These are phyloP conservation scores for Kluyveromyces dobzhanskii DNA, from an alignment of 805 yeast genomes.

Conservation along the genomic window DNA sequence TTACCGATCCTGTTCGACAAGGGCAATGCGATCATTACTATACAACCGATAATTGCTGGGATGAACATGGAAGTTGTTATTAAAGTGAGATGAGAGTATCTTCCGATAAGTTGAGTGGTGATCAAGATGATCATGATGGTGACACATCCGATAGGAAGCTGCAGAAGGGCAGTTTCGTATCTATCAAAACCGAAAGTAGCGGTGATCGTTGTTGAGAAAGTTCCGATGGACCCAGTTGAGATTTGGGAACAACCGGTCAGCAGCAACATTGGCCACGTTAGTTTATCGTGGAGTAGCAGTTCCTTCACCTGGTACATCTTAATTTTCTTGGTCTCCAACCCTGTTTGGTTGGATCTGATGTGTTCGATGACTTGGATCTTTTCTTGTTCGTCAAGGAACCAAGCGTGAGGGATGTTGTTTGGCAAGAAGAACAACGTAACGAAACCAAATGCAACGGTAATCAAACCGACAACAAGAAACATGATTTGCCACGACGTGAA, in stretches of 20 bases:
- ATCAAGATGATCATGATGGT: constrained; percentile 35
- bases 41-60: constrained; percentile 43
- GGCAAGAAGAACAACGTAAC: constrained; percentile 39
- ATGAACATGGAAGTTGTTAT: constrained; percentile 33
- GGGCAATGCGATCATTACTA: constrained; percentile 34
- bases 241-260: constrained; percentile 40
- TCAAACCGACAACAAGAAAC: constrained; percentile 46
- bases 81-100: constrained; percentile 30
- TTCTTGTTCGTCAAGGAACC: constrained; percentile 35
- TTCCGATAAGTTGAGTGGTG: constrained; percentile 32
- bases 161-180: constrained; percentile 40
- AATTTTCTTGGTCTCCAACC: constrained; percentile 41
- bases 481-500: constrained; percentile 55
- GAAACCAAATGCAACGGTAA: constrained; percentile 44
- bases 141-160: constrained; percentile 50
- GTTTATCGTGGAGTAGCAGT: constrained; percentile 36
- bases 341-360: constrained; percentile 42
- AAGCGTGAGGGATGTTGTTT: constrained; percentile 36
- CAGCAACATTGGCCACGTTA: constrained; percentile 43
- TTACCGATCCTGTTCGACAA: constrained; percentile 36
- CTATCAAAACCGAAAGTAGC: constrained; percentile 41
- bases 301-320: constrained; percentile 40
- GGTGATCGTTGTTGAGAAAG: constrained; percentile 47
- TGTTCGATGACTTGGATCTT: constrained; percentile 40
- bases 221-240: constrained; percentile 44